Conservation (phyloP, 2,329 filamentous ascomycete genomes). For the Monilinia aucupariae region DNA sequence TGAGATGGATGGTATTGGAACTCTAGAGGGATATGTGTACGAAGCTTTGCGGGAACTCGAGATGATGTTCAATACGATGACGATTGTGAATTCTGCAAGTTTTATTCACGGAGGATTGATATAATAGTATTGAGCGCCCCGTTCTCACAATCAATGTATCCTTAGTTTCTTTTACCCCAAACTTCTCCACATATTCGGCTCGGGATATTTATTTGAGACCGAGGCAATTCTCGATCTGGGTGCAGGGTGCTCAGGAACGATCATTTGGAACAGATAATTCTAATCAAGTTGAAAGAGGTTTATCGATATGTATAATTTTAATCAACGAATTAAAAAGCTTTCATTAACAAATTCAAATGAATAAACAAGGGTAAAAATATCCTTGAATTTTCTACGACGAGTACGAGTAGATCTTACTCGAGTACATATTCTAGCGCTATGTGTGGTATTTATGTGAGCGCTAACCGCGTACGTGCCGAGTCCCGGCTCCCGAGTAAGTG, state of each 20-base stretch:
- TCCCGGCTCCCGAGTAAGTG: too few relatives aligned
- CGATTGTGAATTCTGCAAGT: neutral
- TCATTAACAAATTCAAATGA: too few relatives aligned
- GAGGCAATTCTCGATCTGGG: slow-evolving; percentile 20
- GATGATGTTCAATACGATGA: neutral
- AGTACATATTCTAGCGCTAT: too few relatives aligned
- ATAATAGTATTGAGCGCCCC: neutral
- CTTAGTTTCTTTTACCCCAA: slow-evolving; percentile 16
- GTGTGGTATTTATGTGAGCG: too few relatives aligned
- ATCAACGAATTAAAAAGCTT: too few relatives aligned
- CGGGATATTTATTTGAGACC: slow-evolving; percentile 19
- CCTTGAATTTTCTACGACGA: too few relatives aligned
- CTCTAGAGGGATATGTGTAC: neutral
- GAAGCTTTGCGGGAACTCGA: neutral
- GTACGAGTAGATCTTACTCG: too few relatives aligned
- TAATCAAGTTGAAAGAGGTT: too few relatives aligned
- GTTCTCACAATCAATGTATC: neutral
- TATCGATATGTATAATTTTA: too few relatives aligned
- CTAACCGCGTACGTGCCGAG: too few relatives aligned
- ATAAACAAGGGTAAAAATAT: too few relatives aligned
- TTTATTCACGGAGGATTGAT: neutral
- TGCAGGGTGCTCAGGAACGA: neutral
- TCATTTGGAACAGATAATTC: too few relatives aligned
- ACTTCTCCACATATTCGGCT: slow-evolving; percentile 24
- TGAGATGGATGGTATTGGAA: neutral